Conservation (phyloP, 345 rosid species). For the Diplotaxis tenuifolia region DNA sequence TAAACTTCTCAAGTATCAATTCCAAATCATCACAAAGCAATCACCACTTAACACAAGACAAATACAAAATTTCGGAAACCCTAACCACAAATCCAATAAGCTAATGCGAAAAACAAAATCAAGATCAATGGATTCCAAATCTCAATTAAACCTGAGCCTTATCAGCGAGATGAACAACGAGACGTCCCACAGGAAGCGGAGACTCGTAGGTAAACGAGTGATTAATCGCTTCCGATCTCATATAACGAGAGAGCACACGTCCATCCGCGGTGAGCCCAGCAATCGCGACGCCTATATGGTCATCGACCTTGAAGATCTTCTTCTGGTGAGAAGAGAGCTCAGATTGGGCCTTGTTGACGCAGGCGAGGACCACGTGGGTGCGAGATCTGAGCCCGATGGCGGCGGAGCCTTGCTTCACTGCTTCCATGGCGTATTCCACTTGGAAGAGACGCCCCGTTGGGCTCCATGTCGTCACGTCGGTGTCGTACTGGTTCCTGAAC, state of each 20-base stretch:
- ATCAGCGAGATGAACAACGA: conserved; percentile 94
- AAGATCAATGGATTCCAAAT: background rate
- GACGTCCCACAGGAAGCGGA: conserved; percentile 95
- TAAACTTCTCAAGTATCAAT: background rate
- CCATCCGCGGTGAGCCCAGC: conserved; percentile 99
- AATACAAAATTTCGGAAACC: background rate
- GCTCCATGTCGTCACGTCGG: conserved; percentile 99
- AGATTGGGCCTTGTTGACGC: conserved; percentile 88
- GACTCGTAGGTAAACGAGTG: conserved; percentile 84
- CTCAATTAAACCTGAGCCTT: conserved; percentile 84
- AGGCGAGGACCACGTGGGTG: conserved; percentile 84
- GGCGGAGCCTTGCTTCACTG: conserved; percentile 98
- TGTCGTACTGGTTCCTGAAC: conserved; percentile 99
- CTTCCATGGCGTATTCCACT: conserved; percentile 99
- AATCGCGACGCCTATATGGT: conserved; percentile 95
- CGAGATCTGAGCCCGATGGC: conserved; percentile 99
- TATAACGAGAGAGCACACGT: conserved; percentile 89
- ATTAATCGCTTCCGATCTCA: conserved; percentile 94
- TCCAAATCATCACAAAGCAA: background rate
- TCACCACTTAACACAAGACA: background rate
- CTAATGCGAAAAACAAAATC: background rate
- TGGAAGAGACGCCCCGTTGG: conserved; percentile 94
- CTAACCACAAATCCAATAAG: background rate
- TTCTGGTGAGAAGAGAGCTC: conserved; percentile 97
- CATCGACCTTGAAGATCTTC: conserved; percentile 98